These are phyloP conservation scores for Neurospora discreta DNA, from an alignment of 495 filamentous ascomycete species.

Conservation along the genomic window DNA sequence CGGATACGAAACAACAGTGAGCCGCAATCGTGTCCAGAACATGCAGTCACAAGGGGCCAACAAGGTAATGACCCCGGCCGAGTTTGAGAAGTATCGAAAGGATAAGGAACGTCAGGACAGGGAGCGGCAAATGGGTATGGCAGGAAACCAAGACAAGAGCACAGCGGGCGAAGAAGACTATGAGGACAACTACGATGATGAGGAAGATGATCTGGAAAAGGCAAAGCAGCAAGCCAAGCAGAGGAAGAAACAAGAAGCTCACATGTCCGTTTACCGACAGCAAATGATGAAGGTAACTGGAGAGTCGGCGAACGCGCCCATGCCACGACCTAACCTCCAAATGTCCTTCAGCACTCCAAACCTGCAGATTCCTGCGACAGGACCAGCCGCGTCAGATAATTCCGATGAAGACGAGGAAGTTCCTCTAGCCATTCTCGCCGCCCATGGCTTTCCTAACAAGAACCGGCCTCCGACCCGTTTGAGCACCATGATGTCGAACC, in stretches of 20 bases:
- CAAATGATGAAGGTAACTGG: conserved; percentile 97
- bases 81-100: conserved; percentile 74
- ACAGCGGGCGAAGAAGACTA: conserved; percentile 41
- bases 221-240: conserved; percentile 61
- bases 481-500: conserved; percentile 52
- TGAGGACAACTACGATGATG: conserved; percentile 57
- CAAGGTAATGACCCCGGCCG: conserved; percentile 81
- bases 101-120: conserved; percentile 71
- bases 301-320: conserved; percentile 40
- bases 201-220: conserved; percentile 75
- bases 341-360: conserved; percentile 48
- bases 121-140: conserved; percentile 40
- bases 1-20: conserved; percentile 45
- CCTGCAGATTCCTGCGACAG: conserved; percentile 18
- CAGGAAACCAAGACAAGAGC: conserved; percentile 17
- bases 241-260: conserved; percentile 80
- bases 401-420: conserved; percentile 79
- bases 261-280: conserved; percentile 82
- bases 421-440: conserved; percentile 77
- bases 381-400: conserved; percentile 29
- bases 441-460: conserved; percentile 85
- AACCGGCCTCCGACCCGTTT: conserved; percentile 67
- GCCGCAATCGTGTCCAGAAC: conserved; percentile 24
- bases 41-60: conserved; percentile 35
- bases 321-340: conserved; percentile 30